phyloP scores from a whole-genome alignment of 2,329 filamentous ascomycete species.

The Botrytis galanthina region DNA sequence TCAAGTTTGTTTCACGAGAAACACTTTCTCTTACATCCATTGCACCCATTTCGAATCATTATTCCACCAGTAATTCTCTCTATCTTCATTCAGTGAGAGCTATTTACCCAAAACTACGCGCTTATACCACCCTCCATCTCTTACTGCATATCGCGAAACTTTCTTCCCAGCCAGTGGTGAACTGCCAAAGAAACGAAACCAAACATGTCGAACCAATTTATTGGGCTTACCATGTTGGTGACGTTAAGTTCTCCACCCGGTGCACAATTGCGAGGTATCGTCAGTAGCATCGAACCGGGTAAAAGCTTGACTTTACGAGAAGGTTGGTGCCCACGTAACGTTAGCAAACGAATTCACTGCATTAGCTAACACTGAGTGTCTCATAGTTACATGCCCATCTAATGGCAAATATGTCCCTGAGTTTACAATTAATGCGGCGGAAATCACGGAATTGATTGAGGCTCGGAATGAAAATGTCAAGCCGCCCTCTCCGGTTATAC shows the following conservation, averaged over 20 bases:
- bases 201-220: conserved; percentile 39
- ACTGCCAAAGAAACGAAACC: conserved; percentile 22
- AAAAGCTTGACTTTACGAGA: conserved; percentile 39
- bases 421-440: conserved; percentile 37
- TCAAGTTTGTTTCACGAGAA: background rate
- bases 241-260: conserved; percentile 38
- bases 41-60: background rate
- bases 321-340: conserved; percentile 30
- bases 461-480: conserved; percentile 34
- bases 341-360: conserved; percentile 6
- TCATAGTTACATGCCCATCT: conserved; percentile 34
- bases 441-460: conserved; percentile 38
- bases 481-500: conserved; percentile 17
- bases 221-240: conserved; percentile 41
- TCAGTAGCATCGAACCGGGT: conserved; percentile 38
- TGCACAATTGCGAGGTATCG: conserved; percentile 38
- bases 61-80: background rate
- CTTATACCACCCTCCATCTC: conserved; percentile 15
- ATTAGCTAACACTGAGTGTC: conserved; percentile 4
- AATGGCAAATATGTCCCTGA: conserved; percentile 37
- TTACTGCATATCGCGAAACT: conserved; percentile 9
- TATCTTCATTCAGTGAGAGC: conserved; percentile 1
- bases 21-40: background rate
- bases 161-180: conserved; percentile 18
- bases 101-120: background rate